A percentile compares a stretch with the other conserved stretches of the same genome.
Evolutionary conservation across 805 yeast genomes (phyloP).

Genomic region (Cyberlindnera saturnus): DNA sequence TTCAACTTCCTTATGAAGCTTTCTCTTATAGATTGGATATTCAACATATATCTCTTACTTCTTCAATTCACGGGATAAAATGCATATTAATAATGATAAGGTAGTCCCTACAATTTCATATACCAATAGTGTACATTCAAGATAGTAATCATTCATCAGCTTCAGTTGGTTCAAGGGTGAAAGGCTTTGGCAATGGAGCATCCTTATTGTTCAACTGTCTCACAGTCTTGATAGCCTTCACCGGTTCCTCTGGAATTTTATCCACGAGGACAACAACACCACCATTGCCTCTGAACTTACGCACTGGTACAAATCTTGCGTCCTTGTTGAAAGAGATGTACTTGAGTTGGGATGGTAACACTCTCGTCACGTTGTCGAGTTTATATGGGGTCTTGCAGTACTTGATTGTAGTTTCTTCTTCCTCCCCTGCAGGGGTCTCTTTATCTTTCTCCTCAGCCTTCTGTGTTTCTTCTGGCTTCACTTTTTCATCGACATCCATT

Average conservation of each 20-base stretch:
- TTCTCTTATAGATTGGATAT: slow-evolving; percentile 10
- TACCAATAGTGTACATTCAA: not conserved
- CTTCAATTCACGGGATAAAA: slow-evolving; percentile 2
- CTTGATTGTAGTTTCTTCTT: slow-evolving; percentile 35
- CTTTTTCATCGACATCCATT: slow-evolving; percentile 37
- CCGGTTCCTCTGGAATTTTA: slow-evolving; percentile 51
- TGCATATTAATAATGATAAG: not conserved
- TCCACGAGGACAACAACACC: slow-evolving; percentile 74
- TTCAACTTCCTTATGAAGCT: not conserved
- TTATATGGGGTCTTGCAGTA: slow-evolving; percentile 62
- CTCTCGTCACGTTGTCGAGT: slow-evolving; percentile 77
- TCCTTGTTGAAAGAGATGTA: slow-evolving; percentile 73
- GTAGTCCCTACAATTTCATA: not conserved
- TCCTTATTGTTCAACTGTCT: slow-evolving; percentile 70
- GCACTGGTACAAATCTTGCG: slow-evolving; percentile 75
- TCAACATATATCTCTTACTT: slow-evolving; percentile 15
- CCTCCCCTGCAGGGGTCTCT: slow-evolving; percentile 8
- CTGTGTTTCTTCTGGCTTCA: slow-evolving; percentile 20
- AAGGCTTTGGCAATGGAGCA: slow-evolving; percentile 71
- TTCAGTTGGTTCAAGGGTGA: slow-evolving; percentile 38
- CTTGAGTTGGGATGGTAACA: slow-evolving; percentile 81
- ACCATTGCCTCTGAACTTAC: slow-evolving; percentile 60
- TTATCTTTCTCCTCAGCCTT: slow-evolving; percentile 21
- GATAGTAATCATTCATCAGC: slow-evolving; percentile 5
- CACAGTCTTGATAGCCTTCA: slow-evolving; percentile 71